Percentiles rank a stretch among this genome's conserved stretches.
These are phyloP conservation scores for Aspergillus avenaceus DNA, from an alignment of 495 filamentous ascomycete genomes.

Conservation along the genomic window DNA sequence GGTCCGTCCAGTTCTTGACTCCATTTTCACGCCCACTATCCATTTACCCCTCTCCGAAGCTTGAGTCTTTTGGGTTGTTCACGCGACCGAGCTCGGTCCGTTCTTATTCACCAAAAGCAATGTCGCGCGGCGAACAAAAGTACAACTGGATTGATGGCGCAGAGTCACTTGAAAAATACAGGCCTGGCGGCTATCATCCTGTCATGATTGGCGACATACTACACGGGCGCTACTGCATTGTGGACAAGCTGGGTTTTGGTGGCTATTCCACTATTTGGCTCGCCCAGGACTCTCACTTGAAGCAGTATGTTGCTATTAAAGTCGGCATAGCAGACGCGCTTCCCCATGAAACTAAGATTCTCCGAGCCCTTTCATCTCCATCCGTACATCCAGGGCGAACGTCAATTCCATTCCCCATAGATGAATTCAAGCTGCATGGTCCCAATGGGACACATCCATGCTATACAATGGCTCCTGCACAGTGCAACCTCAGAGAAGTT, in stretches of 20 bases:
- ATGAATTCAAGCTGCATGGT: slow-evolving; percentile 28
- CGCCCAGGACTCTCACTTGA: slow-evolving; percentile 35
- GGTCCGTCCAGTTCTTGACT: too few relatives aligned
- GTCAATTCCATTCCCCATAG: slow-evolving; percentile 11
- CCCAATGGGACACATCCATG: slow-evolving; percentile 29
- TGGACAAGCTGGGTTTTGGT: slow-evolving; percentile 52
- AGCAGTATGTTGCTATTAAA: slow-evolving; percentile 32
- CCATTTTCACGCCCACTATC: too few relatives aligned
- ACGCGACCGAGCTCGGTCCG: too few relatives aligned
- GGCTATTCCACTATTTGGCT: slow-evolving; percentile 54
- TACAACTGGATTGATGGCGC: slow-evolving; percentile 28
- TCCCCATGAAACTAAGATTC: slow-evolving; percentile 16
- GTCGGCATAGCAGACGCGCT: slow-evolving; percentile 20
- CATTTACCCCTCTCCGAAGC: too few relatives aligned
- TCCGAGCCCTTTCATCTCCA: slow-evolving; percentile 21
- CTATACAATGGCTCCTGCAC: slow-evolving; percentile 20
- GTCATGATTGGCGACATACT: slow-evolving; percentile 38
- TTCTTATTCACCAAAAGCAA: too few relatives aligned
- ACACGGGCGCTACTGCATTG: slow-evolving; percentile 39
- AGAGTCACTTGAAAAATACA: slow-evolving; percentile 31
- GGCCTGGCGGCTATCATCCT: slow-evolving; percentile 41
- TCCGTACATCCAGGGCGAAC: slow-evolving; percentile 11
- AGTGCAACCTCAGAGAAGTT: slow-evolving; percentile 24
- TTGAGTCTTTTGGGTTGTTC: too few relatives aligned
- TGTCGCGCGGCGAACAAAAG: too few relatives aligned